Evolutionary conservation across 192 early-diverging fungal species (phyloP), one percentile per base, ranked within the genome.

Genomic region (Mortierella claussenii): DNA sequence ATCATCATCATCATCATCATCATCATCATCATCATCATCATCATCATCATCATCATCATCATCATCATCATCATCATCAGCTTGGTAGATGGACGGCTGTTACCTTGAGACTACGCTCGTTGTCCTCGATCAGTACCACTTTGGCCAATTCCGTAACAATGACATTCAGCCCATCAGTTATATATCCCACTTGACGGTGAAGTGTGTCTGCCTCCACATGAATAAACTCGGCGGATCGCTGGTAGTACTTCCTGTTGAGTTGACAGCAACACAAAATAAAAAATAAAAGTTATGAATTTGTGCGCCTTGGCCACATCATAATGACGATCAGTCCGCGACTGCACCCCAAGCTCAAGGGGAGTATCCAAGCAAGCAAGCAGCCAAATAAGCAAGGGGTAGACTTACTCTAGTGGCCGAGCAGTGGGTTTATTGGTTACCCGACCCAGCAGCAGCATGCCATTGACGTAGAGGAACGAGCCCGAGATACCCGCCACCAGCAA

Each of bases 141-240:
- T 76, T 76, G 36, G 73, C 73, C 20, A 76, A 47, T 45, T 66
- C 73, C 17, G 73, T 76, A 33, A 76, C 30, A 47, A 76, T 31
- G 5, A 76, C 73, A 28, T 76, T 76, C 36, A 76, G 32, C n/a
- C 64, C 73, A 57, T 76, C 73, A 20, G 73, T 76, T 6, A 62
- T 28, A 40, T 57, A 61, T 18, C 65, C 65, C 21, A 76, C 64
- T 2, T 65, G 30, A 18, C 73, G 64, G 30, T 62, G 73, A 12
- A 76, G 28, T 13, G 53, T 47, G 10, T 76, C 64, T 1, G 73
- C 26, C 18, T 76, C 64, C 5, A 76, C 24, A 23, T 67, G 64
- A 43, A 76, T 32, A 54, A 62, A 67, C 65, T 76, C 65, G 6
- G 69, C 60, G 5, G 73, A 67, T 7, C 62, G 64, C 12, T 65